These are phyloP conservation scores for Zygoascus meyerae DNA, from an alignment of 1,139 yeast species.

Conservation along the genomic window DNA sequence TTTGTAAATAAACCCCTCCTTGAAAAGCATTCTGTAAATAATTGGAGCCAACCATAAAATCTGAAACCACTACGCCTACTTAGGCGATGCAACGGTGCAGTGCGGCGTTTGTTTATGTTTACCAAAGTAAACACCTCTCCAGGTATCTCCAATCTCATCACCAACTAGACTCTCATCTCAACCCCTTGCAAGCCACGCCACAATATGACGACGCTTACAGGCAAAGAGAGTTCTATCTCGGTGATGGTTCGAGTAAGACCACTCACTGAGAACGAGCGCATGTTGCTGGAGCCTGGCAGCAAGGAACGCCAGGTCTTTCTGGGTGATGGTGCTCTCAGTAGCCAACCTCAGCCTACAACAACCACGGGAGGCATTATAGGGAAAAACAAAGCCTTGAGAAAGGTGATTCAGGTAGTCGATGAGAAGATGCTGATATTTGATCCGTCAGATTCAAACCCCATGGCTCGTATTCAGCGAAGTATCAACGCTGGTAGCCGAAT, in stretches of 20 bases:
- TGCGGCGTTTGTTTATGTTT: too few relatives aligned
- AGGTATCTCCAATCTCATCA: too few relatives aligned
- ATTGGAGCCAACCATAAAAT: too few relatives aligned
- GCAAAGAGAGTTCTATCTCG: conserved; percentile 59
- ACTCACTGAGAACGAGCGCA: conserved; percentile 55
- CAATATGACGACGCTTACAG: conserved; percentile 8
- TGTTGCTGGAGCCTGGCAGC: conserved; percentile 34
- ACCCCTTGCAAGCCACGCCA: not conserved
- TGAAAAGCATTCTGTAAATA: too few relatives aligned
- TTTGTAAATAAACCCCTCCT: not conserved
- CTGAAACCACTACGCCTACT: too few relatives aligned
- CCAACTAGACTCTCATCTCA: too few relatives aligned
- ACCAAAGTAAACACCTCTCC: too few relatives aligned
- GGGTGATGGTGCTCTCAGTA: conserved; percentile 50
- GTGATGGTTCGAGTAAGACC: conserved; percentile 79
- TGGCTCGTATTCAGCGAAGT: conserved; percentile 53
- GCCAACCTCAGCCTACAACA: conserved; percentile 6
- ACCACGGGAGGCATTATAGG: conserved; percentile 35
- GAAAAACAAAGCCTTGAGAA: conserved; percentile 42
- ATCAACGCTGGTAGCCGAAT: conserved; percentile 44
- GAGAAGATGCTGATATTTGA: conserved; percentile 86
- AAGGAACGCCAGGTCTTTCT: conserved; percentile 38
- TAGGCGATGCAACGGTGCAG: too few relatives aligned
- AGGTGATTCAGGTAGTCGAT: conserved; percentile 76
- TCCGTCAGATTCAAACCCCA: conserved; percentile 73